Percentiles rank a stretch among this genome's conserved stretches.
Evolutionary conservation across 176 grass and related monocot genomes (phyloP).

Genomic region (Phyllostachys edulis): DNA sequence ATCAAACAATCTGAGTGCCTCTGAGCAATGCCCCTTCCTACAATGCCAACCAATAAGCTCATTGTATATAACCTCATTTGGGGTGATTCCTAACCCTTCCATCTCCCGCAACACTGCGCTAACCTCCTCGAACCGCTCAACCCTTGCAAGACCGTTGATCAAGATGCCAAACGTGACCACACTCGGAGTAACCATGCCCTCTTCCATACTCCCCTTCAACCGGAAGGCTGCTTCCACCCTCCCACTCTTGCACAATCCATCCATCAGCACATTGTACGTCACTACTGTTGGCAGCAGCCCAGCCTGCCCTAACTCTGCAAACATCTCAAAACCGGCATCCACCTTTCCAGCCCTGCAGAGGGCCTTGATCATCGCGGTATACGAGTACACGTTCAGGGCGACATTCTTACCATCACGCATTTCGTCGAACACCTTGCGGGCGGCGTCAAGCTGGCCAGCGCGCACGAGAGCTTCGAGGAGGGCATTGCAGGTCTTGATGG

Average conservation of each 20-base stretch:
- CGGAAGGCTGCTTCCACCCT: conserved; percentile 67
- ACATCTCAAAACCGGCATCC: conserved; percentile 48
- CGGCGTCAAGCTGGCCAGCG: conserved; percentile 32
- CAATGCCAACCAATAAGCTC: conserved; percentile 72
- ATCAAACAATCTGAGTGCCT: conserved; percentile 52
- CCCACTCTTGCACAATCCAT: conserved; percentile 65
- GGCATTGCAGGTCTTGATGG: conserved; percentile 58
- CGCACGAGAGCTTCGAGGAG: conserved; percentile 35
- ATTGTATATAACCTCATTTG: conserved; percentile 85
- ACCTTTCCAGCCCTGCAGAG: conserved; percentile 53
- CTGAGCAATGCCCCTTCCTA: conserved; percentile 47
- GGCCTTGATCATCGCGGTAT: conserved; percentile 55
- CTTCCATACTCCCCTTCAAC: conserved; percentile 66
- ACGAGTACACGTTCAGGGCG: conserved; percentile 52
- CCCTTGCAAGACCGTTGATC: conserved; percentile 77
- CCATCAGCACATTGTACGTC: conserved; percentile 73
- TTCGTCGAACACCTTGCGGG: conserved; percentile 55
- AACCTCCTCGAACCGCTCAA: conserved; percentile 48
- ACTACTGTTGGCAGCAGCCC: conserved; percentile 45
- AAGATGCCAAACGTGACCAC: conserved; percentile 77
- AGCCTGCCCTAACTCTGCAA: conserved; percentile 50
- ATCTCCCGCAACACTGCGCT: conserved; percentile 55
- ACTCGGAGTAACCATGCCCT: conserved; percentile 43
- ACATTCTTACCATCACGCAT: conserved; percentile 44
- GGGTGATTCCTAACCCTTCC: conserved; percentile 52